A percentile compares a stretch with the other conserved stretches of the same genome.
These are phyloP conservation scores for Phytopythium aichiense DNA, from an alignment of 352 stramenopile species.

Conservation along the genomic window DNA sequence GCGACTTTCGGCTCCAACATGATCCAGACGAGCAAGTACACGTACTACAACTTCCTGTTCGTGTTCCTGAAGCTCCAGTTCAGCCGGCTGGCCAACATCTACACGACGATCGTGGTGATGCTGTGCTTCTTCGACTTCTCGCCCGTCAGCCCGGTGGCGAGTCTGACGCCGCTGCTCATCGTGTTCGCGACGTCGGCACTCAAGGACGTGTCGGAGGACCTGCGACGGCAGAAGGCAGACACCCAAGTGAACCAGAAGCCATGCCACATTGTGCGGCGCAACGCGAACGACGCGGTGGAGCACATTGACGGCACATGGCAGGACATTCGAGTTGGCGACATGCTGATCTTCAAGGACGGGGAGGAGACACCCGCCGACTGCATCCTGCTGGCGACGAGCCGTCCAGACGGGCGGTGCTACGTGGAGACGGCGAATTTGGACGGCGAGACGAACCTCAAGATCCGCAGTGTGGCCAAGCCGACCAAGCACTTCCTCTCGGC, in stretches of 20 bases:
- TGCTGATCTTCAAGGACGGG: conserved; percentile 77
- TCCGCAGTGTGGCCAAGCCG: conserved; percentile 68
- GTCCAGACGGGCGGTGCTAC: conserved; percentile 73
- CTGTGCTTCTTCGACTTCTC: conserved; percentile 90
- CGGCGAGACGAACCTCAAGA: conserved; percentile 88
- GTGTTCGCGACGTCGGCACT: conserved; percentile 87
- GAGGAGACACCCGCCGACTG: conserved; percentile 83
- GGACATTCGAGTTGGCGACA: conserved; percentile 80
- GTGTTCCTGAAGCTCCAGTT: conserved; percentile 91
- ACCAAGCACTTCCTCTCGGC: conserved; percentile 74
- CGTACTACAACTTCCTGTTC: conserved; percentile 88
- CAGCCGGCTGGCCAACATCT: conserved; percentile 84
- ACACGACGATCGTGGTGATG: conserved; percentile 86
- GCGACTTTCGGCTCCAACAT: conserved; percentile 68
- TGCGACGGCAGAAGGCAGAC: conserved; percentile 77
- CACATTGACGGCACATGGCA: conserved; percentile 78
- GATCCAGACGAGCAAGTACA: conserved; percentile 89
- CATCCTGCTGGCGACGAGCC: conserved; percentile 72
- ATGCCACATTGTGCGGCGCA: conserved; percentile 65
- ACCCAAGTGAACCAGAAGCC: conserved; percentile 72
- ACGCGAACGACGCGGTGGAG: conserved; percentile 46
- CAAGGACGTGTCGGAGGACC: conserved; percentile 83
- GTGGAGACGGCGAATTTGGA: conserved; percentile 86
- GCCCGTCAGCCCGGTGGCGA: conserved; percentile 76
- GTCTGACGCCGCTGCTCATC: conserved; percentile 81